Conservation (phyloP, 441 rosid genomes). For the Macaranga tanarius region DNA sequence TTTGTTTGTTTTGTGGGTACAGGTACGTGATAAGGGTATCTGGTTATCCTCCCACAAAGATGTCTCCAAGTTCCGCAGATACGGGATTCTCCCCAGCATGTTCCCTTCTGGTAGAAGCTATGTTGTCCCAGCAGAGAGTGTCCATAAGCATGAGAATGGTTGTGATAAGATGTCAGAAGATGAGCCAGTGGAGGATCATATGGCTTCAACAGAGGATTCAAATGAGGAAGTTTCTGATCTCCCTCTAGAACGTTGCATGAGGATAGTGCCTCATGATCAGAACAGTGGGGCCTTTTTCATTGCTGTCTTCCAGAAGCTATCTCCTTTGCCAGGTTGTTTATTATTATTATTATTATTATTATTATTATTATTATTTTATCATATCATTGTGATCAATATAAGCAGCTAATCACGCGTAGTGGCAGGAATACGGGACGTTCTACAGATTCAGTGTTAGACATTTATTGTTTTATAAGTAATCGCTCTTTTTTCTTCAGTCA, state of each 20-base stretch:
- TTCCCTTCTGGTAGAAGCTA: constrained; percentile 72
- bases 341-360: too few species aligned
- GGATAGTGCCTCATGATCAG: constrained; percentile 96
- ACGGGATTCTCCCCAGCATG: constrained; percentile 69
- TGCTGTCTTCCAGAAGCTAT: constrained; percentile 77
- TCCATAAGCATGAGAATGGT: constrained; percentile 36
- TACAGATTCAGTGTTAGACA: background rate
- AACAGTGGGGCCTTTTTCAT: constrained; percentile 95
- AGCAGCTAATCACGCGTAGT: background rate
- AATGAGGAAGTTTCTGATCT: constrained; percentile 69
- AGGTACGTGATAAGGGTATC: constrained; percentile 73
- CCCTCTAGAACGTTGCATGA: constrained; percentile 84
- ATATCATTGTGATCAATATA: background rate
- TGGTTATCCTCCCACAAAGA: constrained; percentile 78
- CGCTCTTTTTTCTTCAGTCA: constrained; percentile 32
- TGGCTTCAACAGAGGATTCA: constrained; percentile 33
- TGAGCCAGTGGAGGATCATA: constrained; percentile 32
- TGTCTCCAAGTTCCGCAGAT: constrained; percentile 49
- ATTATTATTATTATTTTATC: constrained; percentile 8
- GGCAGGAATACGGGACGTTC: background rate
- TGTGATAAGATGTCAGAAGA: constrained; percentile 35
- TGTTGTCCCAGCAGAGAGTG: constrained; percentile 32
- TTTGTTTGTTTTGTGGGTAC: constrained; percentile 25
- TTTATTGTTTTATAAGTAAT: constrained; percentile 3
- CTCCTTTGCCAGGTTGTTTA: constrained; percentile 63